Percentiles rank a stretch among this genome's conserved stretches.
These are phyloP conservation scores for Penicillium silybi DNA, from an alignment of 495 filamentous ascomycete species.

Conservation along the genomic window DNA sequence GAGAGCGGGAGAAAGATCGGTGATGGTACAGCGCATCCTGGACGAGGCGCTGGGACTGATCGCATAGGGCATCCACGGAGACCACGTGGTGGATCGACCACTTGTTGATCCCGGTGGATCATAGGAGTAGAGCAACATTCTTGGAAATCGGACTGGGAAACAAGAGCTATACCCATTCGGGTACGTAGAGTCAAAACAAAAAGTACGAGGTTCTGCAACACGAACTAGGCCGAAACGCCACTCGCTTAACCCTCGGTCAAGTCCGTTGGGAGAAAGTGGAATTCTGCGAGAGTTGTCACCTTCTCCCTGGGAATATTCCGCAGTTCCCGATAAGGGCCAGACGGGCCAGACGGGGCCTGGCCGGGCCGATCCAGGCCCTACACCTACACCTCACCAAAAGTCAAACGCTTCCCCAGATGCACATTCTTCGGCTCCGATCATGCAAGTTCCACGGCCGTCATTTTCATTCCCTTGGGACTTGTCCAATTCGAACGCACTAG, in stretches of 20 bases:
- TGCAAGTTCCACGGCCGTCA: background rate
- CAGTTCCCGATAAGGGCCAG: conserved; percentile 11
- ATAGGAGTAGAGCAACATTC: background rate
- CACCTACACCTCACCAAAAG: background rate
- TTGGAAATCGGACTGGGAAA: no score
- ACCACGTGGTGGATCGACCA: conserved; percentile 26
- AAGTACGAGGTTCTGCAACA: conserved; percentile 2
- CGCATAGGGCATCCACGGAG: background rate
- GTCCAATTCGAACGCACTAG: background rate
- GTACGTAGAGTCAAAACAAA: background rate
- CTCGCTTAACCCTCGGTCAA: conserved; percentile 32
- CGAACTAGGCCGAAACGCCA: conserved; percentile 21
- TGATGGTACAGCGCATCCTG: conserved; percentile 33
- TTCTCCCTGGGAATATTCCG: background rate
- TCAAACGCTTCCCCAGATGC: conserved; percentile 10
- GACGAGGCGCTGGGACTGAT: conserved; percentile 32
- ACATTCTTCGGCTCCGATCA: conserved; percentile 20
- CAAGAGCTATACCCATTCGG: background rate
- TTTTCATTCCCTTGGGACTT: background rate
- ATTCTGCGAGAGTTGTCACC: background rate
- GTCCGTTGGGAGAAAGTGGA: conserved; percentile 13
- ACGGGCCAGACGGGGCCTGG: conserved; percentile 17
- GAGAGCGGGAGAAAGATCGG: conserved; percentile 37
- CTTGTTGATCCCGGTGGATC: background rate
- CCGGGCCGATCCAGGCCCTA: conserved; percentile 17